These are phyloP conservation scores for Mycena kentingensis DNA, from an alignment of 768 basidiomycete genomes.

Conservation along the genomic window DNA sequence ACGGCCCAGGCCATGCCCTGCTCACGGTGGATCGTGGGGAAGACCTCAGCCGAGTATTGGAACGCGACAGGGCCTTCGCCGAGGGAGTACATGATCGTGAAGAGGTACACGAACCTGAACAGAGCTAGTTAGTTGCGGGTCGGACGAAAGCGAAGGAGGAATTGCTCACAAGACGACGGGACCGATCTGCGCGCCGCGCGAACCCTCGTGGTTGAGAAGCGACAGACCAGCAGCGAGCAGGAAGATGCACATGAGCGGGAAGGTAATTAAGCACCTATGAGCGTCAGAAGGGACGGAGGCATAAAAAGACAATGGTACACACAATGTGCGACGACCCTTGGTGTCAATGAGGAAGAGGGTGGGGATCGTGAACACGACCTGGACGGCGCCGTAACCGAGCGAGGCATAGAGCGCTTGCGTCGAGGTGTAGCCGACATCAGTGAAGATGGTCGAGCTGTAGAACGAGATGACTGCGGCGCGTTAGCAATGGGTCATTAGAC, in stretches of 20 bases:
- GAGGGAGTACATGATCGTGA: conserved; percentile 24
- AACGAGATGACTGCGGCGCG: conserved; percentile 36
- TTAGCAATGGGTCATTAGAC: neutral
- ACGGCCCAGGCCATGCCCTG: conserved; percentile 35
- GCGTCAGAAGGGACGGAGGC: too few species aligned
- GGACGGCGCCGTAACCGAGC: conserved; percentile 35
- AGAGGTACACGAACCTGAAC: conserved; percentile 22
- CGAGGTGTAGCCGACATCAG: conserved; percentile 31
- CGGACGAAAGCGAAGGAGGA: conserved; percentile 31
- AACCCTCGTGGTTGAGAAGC: conserved; percentile 27
- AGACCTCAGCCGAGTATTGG: conserved; percentile 45
- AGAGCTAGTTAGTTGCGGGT: neutral
- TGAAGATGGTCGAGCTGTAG: conserved; percentile 42
- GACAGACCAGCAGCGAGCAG: conserved; percentile 43
- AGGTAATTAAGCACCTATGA: conserved; percentile 39
- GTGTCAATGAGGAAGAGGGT: conserved; percentile 23
- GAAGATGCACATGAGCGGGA: conserved; percentile 46
- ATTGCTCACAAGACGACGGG: conserved; percentile 27
- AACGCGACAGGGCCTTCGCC: conserved; percentile 41
- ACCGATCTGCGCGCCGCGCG: neutral
- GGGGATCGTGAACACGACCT: conserved; percentile 24
- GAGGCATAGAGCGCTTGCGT: conserved; percentile 28
- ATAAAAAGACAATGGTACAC: conserved; percentile 29
- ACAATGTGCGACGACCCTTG: conserved; percentile 24
- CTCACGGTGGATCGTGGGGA: conserved; percentile 23